phyloP scores from a whole-genome alignment of 208 protist species.

The Wallacemonas sp. region DNA sequence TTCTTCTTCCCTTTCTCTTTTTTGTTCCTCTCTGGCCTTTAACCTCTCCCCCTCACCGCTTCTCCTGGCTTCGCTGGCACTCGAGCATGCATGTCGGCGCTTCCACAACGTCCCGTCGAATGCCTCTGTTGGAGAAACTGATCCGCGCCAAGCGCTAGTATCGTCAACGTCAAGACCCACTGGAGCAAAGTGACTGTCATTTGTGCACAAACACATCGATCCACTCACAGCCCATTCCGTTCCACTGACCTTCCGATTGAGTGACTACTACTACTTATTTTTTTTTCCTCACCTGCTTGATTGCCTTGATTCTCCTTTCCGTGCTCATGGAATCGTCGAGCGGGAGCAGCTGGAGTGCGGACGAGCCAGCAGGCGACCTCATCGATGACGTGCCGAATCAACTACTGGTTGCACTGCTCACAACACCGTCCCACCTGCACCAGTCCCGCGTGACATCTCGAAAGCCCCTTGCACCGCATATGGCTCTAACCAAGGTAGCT shows the following conservation, averaged over 20 bases:
- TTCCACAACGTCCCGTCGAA: too few species aligned
- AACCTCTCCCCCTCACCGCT: too few species aligned
- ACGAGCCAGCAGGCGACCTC: background rate
- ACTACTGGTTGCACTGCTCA: slow-evolving; percentile 3
- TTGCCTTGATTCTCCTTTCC: slow-evolving; percentile 2
- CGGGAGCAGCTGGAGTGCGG: background rate
- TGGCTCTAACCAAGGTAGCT: background rate
- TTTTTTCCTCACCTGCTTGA: background rate
- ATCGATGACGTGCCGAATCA: slow-evolving; percentile 8
- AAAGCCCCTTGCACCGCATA: background rate
- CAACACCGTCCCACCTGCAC: background rate
- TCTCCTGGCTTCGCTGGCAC: too few species aligned
- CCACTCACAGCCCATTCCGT: too few species aligned
- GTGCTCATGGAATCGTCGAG: background rate
- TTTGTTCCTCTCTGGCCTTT: background rate
- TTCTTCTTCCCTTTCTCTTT: background rate
- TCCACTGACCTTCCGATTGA: too few species aligned
- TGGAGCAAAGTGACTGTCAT: too few species aligned
- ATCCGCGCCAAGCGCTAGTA: too few species aligned
- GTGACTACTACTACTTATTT: too few species aligned
- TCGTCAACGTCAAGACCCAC: too few species aligned
- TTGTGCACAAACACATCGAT: too few species aligned
- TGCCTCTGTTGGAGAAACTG: too few species aligned
- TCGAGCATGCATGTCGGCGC: too few species aligned
- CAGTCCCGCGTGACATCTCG: background rate